phyloP scores from a whole-genome alignment of 768 basidiomycete species.

The Termitomyces sp. region DNA sequence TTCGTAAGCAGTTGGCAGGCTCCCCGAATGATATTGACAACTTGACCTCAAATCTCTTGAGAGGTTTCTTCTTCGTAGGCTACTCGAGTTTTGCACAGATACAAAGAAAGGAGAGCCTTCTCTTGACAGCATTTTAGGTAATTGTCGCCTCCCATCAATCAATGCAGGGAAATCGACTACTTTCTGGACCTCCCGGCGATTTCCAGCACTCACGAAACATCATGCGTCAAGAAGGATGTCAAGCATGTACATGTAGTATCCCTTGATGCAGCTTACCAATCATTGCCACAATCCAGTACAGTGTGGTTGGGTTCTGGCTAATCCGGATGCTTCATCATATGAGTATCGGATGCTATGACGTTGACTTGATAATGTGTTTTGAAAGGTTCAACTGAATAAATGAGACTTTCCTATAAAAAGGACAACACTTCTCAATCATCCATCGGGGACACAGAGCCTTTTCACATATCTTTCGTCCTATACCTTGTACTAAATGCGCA shows the following conservation, averaged over 20 bases:
- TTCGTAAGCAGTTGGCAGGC: neutral
- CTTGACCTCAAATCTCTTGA: neutral
- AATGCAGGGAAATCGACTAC: neutral
- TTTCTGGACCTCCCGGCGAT: neutral
- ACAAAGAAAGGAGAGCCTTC: neutral
- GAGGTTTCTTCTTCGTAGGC: neutral
- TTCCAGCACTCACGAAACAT: neutral
- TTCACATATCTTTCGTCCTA: neutral
- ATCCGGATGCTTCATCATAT: neutral
- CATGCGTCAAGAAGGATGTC: neutral
- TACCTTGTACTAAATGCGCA: neutral
- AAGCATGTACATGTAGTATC: neutral
- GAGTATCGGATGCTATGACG: neutral
- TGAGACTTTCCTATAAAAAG: neutral
- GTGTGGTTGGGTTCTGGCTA: neutral
- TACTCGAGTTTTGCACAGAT: neutral
- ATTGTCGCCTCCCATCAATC: neutral
- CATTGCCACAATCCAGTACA: neutral
- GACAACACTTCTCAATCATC: neutral
- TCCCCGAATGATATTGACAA: neutral
- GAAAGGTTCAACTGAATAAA: neutral
- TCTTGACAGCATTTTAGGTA: neutral
- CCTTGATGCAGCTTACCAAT: neutral
- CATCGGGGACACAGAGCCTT: neutral
- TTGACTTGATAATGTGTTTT: neutral